Base-by-base conservation (phyloP, 768 basidiomycete genomes). In the Termitomyces sp. region DNA sequence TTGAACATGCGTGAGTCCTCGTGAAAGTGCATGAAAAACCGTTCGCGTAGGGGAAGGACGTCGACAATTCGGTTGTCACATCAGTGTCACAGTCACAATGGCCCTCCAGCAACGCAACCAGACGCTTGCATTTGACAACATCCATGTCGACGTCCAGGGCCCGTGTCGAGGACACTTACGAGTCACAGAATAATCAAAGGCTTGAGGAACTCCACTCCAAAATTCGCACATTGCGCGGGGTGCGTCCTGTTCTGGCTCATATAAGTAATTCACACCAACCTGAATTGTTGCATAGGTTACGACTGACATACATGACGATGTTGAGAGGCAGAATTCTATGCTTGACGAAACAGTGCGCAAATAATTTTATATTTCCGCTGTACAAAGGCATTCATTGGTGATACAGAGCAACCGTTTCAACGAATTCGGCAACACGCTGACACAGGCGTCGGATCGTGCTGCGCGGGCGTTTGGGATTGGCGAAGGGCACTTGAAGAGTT, bases 171-270 rank as follows among this genome's bases (percentile, higher is more conserved):
- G 82, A 88, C 56, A 88, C 86, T 1, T 92, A 93, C 64, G 92
- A 94, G 70, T 68, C 80, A 7, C 92, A 94, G 70, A 94, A 94
- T 68, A 90, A 94, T 76, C 85, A 90, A 65, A 78, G 84, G 29
- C 78, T 94, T 12, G 90, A 94, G 56, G 88, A 91, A 51, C 76
- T 94, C 2, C 92, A 94, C 70, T 84, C 89, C 20, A 94, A 94
- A 69, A 82, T 93, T 49, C 82, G 90, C 42, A 88, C 87, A 18
- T 68, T 94, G 48, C 84, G 91, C 60, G 87, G 88, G n/a, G 92
- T 93, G 68, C 62, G 82, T 52, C 18, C 28, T 51, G 18, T 4
- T 41, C 52, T 37, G 31, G 61, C 18, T 22, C 48, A 29, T 39
- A 41, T 18, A 18, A 18, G 37, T 16, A 16, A 3, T 45, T 7